Percentiles rank a stretch among this genome's conserved stretches.
phyloP scores from a whole-genome alignment of 2,329 filamentous ascomycete species.

The Dactylellina cionopaga region DNA sequence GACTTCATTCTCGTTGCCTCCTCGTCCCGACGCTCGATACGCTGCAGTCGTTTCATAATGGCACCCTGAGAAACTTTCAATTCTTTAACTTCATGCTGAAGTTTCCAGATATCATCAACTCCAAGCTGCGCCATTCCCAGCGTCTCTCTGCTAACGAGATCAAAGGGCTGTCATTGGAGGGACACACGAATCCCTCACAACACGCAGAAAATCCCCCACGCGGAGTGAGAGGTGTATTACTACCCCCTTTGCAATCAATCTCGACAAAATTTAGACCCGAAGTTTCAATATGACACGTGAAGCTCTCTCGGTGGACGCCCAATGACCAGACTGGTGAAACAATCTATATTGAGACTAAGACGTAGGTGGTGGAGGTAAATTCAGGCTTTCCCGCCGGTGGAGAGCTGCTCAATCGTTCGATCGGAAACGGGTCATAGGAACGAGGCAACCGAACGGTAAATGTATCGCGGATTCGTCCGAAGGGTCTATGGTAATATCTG shows the following conservation, averaged over 20 bases:
- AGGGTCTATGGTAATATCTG: neutral
- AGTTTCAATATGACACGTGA: conserved; percentile 27
- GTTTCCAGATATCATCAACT: conserved; percentile 73
- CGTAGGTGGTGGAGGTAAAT: conserved; percentile 3
- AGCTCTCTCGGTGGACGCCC: conserved; percentile 25
- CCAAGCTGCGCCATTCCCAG: conserved; percentile 72
- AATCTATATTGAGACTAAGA: conserved; percentile 23
- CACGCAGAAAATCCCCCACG: conserved; percentile 50
- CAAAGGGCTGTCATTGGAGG: conserved; percentile 47
- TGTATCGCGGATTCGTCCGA: conserved; percentile 22
- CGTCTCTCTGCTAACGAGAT: conserved; percentile 49
- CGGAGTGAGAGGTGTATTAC: conserved; percentile 43
- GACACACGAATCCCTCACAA: conserved; percentile 54
- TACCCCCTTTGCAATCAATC: conserved; percentile 29
- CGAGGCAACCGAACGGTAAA: neutral
- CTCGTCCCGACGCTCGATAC: conserved; percentile 71
- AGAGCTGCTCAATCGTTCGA: conserved; percentile 19
- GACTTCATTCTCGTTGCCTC: conserved; percentile 68
- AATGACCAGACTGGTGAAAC: conserved; percentile 13
- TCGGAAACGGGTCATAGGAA: neutral
- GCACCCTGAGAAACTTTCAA: conserved; percentile 71
- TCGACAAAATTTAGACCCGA: neutral
- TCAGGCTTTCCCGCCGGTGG: neutral
- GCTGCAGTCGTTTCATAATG: conserved; percentile 70
- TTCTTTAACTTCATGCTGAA: conserved; percentile 71